phyloP scores from a whole-genome alignment of 2,329 filamentous ascomycete species.

The Tolypocladium paradoxum region DNA sequence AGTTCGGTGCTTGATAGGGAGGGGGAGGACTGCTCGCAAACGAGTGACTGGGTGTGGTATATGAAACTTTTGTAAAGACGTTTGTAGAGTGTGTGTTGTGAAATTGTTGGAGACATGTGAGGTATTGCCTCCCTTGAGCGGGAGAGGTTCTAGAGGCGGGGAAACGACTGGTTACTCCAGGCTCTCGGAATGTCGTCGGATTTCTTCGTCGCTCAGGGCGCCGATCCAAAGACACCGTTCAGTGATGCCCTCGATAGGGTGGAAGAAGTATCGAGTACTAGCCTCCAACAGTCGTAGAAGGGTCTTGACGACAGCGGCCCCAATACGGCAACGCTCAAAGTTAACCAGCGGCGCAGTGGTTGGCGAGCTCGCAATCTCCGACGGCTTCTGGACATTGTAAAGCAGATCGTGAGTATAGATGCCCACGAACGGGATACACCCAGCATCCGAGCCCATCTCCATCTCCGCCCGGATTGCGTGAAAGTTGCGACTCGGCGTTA shows the following conservation, averaged over 20 bases:
- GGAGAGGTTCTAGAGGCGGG: not conserved
- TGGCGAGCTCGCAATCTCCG: slow-evolving; percentile 59
- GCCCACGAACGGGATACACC: slow-evolving; percentile 76
- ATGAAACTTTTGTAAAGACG: not conserved
- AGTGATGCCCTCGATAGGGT: slow-evolving; percentile 64
- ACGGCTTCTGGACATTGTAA: slow-evolving; percentile 70
- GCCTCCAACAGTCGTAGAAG: slow-evolving; percentile 69
- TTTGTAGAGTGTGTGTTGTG: not conserved
- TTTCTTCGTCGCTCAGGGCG: slow-evolving; percentile 65
- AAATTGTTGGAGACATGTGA: not conserved
- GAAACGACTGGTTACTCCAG: slow-evolving; percentile 28
- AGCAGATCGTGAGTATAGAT: slow-evolving; percentile 77
- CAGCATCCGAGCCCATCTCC: slow-evolving; percentile 56
- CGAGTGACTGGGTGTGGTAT: not conserved
- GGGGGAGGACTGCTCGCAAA: not conserved
- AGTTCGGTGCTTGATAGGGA: not conserved
- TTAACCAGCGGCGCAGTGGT: slow-evolving; percentile 63
- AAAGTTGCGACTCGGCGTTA: slow-evolving; percentile 71
- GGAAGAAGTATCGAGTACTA: slow-evolving; percentile 63
- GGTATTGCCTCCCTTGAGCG: not conserved
- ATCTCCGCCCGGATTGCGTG: slow-evolving; percentile 68
- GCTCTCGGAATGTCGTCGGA: slow-evolving; percentile 42
- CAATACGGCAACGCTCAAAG: slow-evolving; percentile 70
- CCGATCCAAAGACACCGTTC: slow-evolving; percentile 81
- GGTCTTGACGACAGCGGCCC: slow-evolving; percentile 69